These are phyloP conservation scores for Epichloe hybrida DNA, from an alignment of 2,329 filamentous ascomycete genomes.

Conservation along the genomic window DNA sequence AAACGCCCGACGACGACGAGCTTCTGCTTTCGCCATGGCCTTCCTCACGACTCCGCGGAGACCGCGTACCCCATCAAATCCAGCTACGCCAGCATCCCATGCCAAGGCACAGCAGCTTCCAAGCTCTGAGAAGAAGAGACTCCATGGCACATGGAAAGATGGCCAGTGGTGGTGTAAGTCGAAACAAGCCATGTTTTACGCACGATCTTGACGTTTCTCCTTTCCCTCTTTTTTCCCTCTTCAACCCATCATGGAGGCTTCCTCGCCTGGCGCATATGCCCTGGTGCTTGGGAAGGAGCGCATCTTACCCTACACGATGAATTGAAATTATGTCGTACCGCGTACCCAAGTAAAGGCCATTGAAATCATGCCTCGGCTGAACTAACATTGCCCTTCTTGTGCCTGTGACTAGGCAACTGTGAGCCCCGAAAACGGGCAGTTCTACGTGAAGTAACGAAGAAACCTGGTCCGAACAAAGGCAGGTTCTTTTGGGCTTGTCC, in stretches of 20 bases:
- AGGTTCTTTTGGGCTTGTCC: conserved; percentile 29
- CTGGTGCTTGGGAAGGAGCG: too few species aligned
- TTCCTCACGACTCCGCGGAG: background rate
- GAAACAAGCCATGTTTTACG: background rate
- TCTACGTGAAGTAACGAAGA: conserved; percentile 22
- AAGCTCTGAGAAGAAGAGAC: conserved; percentile 17
- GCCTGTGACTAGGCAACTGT: conserved; percentile 25
- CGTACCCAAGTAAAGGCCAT: background rate
- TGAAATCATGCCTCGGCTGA: background rate
- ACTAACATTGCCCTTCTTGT: background rate
- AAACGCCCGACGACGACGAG: background rate
- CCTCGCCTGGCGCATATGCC: too few species aligned
- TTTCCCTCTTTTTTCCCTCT: background rate
- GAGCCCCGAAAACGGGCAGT: conserved; percentile 24
- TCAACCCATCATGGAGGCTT: background rate
- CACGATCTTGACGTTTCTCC: background rate
- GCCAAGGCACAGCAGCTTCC: conserved; percentile 11
- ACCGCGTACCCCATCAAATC: background rate
- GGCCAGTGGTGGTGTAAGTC: conserved; percentile 25
- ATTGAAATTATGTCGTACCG: background rate
- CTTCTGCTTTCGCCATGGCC: background rate
- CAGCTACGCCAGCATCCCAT: conserved; percentile 1
- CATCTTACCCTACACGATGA: too few species aligned
- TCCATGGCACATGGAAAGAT: conserved; percentile 20
- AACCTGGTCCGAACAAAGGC: conserved; percentile 25